These are phyloP conservation scores for Lyophyllum shimeji DNA, from an alignment of 768 basidiomycete genomes.

Conservation along the genomic window DNA sequence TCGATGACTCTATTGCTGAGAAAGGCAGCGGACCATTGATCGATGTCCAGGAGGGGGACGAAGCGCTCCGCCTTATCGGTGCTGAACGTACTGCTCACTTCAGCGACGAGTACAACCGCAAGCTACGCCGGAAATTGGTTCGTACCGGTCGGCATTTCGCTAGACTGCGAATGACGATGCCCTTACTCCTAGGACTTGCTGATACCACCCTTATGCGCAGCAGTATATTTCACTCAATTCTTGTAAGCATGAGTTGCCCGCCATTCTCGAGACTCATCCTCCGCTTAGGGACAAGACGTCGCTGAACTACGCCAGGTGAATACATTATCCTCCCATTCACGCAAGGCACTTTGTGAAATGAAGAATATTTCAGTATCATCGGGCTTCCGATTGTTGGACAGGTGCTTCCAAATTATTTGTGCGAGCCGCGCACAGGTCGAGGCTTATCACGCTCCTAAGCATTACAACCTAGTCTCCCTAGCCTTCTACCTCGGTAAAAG, in stretches of 20 bases:
- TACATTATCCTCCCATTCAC: neutral
- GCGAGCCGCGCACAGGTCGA: neutral
- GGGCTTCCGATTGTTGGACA: constrained; percentile 63
- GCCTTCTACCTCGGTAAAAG: constrained; percentile 59
- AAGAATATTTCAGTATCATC: constrained; percentile 47
- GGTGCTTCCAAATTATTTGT: constrained; percentile 27
- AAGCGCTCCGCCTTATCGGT: constrained; percentile 61
- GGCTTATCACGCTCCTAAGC: constrained; percentile 26
- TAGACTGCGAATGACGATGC: neutral
- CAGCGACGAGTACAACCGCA: constrained; percentile 59
- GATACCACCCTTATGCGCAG: constrained; percentile 57
- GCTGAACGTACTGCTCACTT: constrained; percentile 48
- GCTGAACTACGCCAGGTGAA: constrained; percentile 66
- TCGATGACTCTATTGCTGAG: constrained; percentile 19
- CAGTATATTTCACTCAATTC: constrained; percentile 70
- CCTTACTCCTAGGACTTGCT: constrained; percentile 38
- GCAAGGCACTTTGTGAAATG: neutral
- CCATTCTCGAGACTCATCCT: neutral
- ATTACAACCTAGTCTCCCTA: constrained; percentile 63
- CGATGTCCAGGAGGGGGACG: constrained; percentile 49
- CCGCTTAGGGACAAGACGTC: constrained; percentile 62
- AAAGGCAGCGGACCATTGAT: constrained; percentile 28
- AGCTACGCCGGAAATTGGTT: constrained; percentile 59
- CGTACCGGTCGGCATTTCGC: constrained; percentile 7
- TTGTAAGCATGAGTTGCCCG: constrained; percentile 36